phyloP scores from a whole-genome alignment of 257 asterid species.

The Paulownia fortunei region DNA sequence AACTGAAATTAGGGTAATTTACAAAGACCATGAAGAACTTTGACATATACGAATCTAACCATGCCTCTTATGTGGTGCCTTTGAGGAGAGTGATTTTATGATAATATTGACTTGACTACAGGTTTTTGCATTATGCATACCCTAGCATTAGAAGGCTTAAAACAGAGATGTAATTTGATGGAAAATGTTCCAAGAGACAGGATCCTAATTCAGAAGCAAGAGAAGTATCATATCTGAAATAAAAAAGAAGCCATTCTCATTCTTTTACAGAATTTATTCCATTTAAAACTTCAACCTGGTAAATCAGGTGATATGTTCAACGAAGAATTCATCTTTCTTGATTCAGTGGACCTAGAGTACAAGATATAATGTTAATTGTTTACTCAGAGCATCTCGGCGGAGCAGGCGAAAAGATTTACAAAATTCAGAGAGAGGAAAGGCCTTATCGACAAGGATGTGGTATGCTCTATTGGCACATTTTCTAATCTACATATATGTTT shows the following conservation, averaged over 20 bases:
- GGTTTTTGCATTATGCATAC: not conserved
- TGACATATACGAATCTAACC: not conserved
- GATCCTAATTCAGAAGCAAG: conserved; percentile 18
- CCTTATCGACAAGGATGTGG: conserved; percentile 99
- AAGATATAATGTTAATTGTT: conserved; percentile 19
- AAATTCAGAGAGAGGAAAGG: conserved; percentile 98
- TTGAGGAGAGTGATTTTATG: not conserved
- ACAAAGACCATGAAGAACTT: not conserved
- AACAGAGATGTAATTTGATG: conserved; percentile 15
- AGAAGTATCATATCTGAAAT: conserved; percentile 8
- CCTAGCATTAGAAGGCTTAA: conserved; percentile 5
- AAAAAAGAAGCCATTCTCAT: conserved; percentile 7
- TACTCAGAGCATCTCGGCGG: conserved; percentile 75
- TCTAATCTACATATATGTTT: not conserved
- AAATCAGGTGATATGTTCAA: conserved; percentile 13
- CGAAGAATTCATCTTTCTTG: conserved; percentile 22
- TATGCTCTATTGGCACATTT: conserved; percentile 42
- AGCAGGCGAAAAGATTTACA: conserved; percentile 89
- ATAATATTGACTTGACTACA: not conserved
- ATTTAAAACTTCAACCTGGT: conserved; percentile 1
- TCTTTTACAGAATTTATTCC: conserved; percentile 10
- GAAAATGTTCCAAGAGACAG: conserved; percentile 21
- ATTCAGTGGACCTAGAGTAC: conserved; percentile 25
- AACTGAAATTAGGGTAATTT: not conserved
- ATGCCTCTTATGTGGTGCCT: conserved; percentile 3